Evolutionary conservation across 805 yeast genomes (phyloP).

Genomic region (Ascoidea tarda): DNA sequence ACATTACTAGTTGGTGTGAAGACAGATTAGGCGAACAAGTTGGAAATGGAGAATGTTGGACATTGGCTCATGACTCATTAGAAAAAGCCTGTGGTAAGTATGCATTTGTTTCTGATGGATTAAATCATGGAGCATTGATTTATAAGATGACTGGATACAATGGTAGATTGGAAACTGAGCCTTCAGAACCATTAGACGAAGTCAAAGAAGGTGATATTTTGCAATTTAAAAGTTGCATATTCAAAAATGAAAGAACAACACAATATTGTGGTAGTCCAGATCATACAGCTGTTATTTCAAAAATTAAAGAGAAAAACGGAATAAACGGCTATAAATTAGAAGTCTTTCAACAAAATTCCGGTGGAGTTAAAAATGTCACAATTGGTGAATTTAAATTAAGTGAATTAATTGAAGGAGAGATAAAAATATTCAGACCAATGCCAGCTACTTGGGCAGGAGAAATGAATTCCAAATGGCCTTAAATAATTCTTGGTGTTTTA

Average conservation of each 20-base stretch:
- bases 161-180: slow-evolving; percentile 4
- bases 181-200: slow-evolving; percentile 21
- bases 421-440: slow-evolving; percentile 34
- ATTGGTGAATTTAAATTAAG: slow-evolving; percentile 24
- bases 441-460: slow-evolving; percentile 29
- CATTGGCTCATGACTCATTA: slow-evolving; percentile 39
- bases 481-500: too few species aligned
- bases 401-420: slow-evolving; percentile 26
- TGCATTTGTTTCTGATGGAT: slow-evolving; percentile 36
- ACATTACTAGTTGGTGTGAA: slow-evolving; percentile 42
- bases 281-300: slow-evolving; percentile 31
- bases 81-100: slow-evolving; percentile 40
- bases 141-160: slow-evolving; percentile 11
- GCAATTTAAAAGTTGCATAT: slow-evolving; percentile 29
- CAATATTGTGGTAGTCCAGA: slow-evolving; percentile 35
- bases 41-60: slow-evolving; percentile 51
- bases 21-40: slow-evolving; percentile 30
- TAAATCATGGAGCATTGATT: slow-evolving; percentile 29
- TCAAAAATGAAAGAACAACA: slow-evolving; percentile 22
- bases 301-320: slow-evolving; percentile 17
- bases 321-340: slow-evolving; percentile 15
- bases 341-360: slow-evolving; percentile 37
- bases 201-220: slow-evolving; percentile 41
- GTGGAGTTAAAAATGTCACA: slow-evolving; percentile 25
- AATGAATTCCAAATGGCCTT: slow-evolving; percentile 4